Evolutionary conservation across 2,329 filamentous ascomycete genomes (phyloP), one percentile per base, ranked within the genome.

Genomic region (Ceratocystis cacaofunesta): DNA sequence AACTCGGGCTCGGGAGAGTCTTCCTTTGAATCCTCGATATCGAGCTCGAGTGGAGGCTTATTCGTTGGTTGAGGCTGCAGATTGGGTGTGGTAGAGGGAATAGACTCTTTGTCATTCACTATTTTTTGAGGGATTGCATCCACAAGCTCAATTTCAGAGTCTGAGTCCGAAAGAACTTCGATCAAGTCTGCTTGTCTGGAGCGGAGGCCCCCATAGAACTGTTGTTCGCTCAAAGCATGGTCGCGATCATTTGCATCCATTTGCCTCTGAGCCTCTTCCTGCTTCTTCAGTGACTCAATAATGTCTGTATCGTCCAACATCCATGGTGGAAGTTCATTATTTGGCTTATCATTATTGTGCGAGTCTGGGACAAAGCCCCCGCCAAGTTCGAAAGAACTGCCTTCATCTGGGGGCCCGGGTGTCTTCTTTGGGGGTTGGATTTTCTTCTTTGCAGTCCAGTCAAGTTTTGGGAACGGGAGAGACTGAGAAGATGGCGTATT

Each of bases 401-500:
- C 48, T 10, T 61, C 17, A 2, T 61, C 55, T 30, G 17, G 62
- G n/a, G 5, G 30, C 12, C 28, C 46, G 7, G 12, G 25, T 3
- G 10, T 15, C 3, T 62, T n/a, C 7, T 28, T 22, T 12, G 30
- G 19, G 6, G 43, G 17, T 12, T n/a, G 28, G 22, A 5, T 5
- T 5, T 12, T 41, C 46, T 58, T 67, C 17, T 55, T 63, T n/a
- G 52, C 50, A 25, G 41, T 61, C 79, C 82, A 85, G 57, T 88
- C 85, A 1, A 96, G 79, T 71, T 90, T 92, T 70, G 96, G 91
- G 71, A 99, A 99, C 0, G 94, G 94, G 4, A 99, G 75, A 0
- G 92, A 90, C 0, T 92, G 92, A 69, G 84, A 83, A 71, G 95
- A 84, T 0, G 83, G 79, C 36, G 19, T 41, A 2, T 28, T 62